phyloP scores from a whole-genome alignment of 371 early-diverging fungal genomes.

The Vavraia culicis region DNA sequence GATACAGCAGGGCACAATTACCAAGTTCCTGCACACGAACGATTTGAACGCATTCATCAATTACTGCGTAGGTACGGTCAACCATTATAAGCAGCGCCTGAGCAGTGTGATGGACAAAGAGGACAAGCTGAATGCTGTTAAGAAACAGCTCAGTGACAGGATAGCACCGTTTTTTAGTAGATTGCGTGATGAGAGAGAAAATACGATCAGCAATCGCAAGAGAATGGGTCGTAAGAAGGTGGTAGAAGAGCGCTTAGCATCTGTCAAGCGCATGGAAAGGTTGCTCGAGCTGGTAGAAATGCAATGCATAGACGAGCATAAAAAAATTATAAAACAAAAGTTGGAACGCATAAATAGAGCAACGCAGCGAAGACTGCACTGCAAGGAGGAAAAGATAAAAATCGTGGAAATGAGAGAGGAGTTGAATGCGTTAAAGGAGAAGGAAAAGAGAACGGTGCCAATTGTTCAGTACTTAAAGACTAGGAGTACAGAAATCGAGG shows the following conservation, averaged over 20 bases:
- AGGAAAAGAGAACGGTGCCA: constrained; percentile 1
- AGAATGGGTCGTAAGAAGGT: constrained; percentile 19
- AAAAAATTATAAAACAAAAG: constrained; percentile 21
- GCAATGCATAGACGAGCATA: constrained; percentile 20
- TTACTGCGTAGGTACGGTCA: no score
- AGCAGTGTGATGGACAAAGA: constrained; percentile 89
- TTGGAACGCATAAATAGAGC: constrained; percentile 19
- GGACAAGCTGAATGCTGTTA: constrained; percentile 68
- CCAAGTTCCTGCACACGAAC: no score
- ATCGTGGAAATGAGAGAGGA: constrained; percentile 20
- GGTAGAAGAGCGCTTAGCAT: constrained; percentile 9
- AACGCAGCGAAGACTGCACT: constrained; percentile 20
- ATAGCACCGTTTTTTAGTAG: constrained; percentile 73
- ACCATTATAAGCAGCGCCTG: no score
- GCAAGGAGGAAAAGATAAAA: constrained; percentile 11
- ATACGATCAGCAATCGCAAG: constrained; percentile 31
- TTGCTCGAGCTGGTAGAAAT: constrained; percentile 15
- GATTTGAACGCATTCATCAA: no score
- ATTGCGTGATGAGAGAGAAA: constrained; percentile 61
- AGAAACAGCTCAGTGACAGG: constrained; percentile 58
- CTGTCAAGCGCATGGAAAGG: constrained; percentile 19
- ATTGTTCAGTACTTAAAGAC: constrained; percentile 1
- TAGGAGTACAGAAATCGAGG: not conserved
- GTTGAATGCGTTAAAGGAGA: constrained; percentile 17
- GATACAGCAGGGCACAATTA: constrained; percentile 83